Percentiles rank a stretch among this genome's conserved stretches.
Conservation (phyloP, 2,329 filamentous ascomycete genomes). For the Sporothrix inflata region DNA sequence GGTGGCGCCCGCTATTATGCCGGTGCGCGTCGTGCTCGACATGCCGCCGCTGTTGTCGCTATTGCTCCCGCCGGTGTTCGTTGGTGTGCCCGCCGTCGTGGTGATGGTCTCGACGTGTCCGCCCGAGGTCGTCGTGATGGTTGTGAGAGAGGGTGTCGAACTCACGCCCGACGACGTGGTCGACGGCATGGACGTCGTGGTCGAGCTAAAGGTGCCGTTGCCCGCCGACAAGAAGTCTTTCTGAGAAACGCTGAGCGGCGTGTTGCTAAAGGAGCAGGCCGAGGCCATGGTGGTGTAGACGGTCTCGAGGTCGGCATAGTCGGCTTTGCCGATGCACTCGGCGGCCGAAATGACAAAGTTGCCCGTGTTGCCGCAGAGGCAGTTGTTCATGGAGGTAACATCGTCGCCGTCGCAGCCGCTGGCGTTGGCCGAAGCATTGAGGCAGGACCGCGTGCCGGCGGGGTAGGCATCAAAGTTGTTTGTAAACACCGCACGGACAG, state of each 20-base stretch:
- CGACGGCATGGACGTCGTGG: constrained; percentile 21
- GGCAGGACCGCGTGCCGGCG: constrained; percentile 46
- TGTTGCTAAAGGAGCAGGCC: constrained; percentile 51
- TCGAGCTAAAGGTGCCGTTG: constrained; percentile 25
- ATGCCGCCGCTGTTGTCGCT: constrained; percentile 29
- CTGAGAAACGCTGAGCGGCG: constrained; percentile 48
- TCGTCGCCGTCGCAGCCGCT: constrained; percentile 49
- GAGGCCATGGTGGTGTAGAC: constrained; percentile 50
- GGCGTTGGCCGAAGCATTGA: constrained; percentile 46
- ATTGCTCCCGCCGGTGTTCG: neutral
- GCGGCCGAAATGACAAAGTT: constrained; percentile 54
- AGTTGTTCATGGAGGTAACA: constrained; percentile 49
- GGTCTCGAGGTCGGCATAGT: constrained; percentile 43
- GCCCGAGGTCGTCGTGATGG: constrained; percentile 27
- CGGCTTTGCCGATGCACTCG: constrained; percentile 48
- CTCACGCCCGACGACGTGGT: constrained; percentile 3
- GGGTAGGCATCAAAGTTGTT: constrained; percentile 53
- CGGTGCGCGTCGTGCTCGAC: constrained; percentile 37
- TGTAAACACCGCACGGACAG: constrained; percentile 19
- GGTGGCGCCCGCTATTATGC: constrained; percentile 37
- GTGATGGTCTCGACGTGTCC: constrained; percentile 29
- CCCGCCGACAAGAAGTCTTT: constrained; percentile 47
- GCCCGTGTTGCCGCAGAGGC: constrained; percentile 54
- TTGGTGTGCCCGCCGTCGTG: constrained; percentile 22
- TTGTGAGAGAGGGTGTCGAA: constrained; percentile 29